These are phyloP conservation scores for Diplotaxis tenuifolia DNA, from an alignment of 345 rosid genomes.

Conservation along the genomic window DNA sequence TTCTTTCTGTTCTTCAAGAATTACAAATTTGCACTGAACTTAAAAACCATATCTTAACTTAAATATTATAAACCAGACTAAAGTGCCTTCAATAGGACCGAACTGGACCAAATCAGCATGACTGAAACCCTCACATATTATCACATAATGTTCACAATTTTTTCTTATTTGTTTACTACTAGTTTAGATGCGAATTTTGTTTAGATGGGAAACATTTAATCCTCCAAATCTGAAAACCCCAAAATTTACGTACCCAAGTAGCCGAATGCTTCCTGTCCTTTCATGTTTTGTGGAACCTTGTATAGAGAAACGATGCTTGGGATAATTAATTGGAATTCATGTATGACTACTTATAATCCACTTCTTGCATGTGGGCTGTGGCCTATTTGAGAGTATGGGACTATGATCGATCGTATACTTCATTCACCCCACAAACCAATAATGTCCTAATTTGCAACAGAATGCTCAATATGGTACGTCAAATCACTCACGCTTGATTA, in stretches of 20 bases:
- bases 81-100: background rate
- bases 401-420: conserved; percentile 6
- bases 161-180: too few relatives aligned
- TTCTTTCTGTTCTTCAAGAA: background rate
- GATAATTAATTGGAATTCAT: background rate
- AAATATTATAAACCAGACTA: background rate
- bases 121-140: too few relatives aligned
- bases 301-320: conserved; percentile 1
- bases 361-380: conserved; percentile 22
- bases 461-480: conserved; percentile 16
- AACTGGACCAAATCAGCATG: background rate
- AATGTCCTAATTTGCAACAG: background rate
- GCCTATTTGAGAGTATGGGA: conserved; percentile 3
- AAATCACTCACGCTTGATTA: background rate
- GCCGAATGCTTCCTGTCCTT: background rate
- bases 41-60: background rate
- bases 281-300: background rate
- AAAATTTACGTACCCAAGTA: background rate
- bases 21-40: background rate
- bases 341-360: background rate
- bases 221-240: too few relatives aligned
- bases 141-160: too few relatives aligned
- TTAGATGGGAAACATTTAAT: too few relatives aligned
- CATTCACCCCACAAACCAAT: conserved; percentile 13
- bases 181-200: too few relatives aligned